Base-by-base conservation (phyloP, 192 early-diverging fungal species). In the Backusella mclennaniae region DNA sequence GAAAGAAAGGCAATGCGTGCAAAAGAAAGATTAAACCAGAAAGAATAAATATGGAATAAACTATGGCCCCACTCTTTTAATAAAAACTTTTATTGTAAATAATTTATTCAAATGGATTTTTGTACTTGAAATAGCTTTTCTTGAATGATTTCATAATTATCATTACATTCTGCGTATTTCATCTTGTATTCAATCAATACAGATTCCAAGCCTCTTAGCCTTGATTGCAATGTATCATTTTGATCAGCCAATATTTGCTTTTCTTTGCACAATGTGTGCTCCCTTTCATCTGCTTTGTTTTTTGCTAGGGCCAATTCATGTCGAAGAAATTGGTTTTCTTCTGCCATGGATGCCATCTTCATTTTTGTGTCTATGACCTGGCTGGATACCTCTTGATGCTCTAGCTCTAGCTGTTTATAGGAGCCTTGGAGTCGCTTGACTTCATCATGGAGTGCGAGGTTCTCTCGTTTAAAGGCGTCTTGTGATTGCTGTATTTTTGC, bases 121-220 rank as follows among this genome's bases (percentile, higher is more conserved):
- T 35, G 26, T 38, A 90, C 31, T 85, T 90, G 88, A 17, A 89
- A 89, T 77, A 90, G 86, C 73, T 92, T 92, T 68, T 89, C 83
- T 36, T 84, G 80, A 79, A 95, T 78, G 15, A 84, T 71, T 56
- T 90, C 92, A 39, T 89, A 77, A 71, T 96, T 90, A 78, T 90
- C 91, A 76, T 95, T 93, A 77, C 86, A 90, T 79, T 95, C 91
- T 6, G 93, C 94, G 73, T 92, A 93, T 70, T 88, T 80, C 76
- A 90, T 78, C 80, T 95, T 94, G 56, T 88, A 89, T 74, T 89
- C 88, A 36, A 90, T 83, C 63, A 94, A 66, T 53, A 89, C 83
- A 12, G 85, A 83, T 79, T 93, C 91, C 75, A 90, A 73, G 69
- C 89, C 87, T 44, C 81, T 76, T 71, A 90, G 46, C 29, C 87